Base-by-base conservation (phyloP, 106 monocot species). In the Dioscorea dumetorum region DNA sequence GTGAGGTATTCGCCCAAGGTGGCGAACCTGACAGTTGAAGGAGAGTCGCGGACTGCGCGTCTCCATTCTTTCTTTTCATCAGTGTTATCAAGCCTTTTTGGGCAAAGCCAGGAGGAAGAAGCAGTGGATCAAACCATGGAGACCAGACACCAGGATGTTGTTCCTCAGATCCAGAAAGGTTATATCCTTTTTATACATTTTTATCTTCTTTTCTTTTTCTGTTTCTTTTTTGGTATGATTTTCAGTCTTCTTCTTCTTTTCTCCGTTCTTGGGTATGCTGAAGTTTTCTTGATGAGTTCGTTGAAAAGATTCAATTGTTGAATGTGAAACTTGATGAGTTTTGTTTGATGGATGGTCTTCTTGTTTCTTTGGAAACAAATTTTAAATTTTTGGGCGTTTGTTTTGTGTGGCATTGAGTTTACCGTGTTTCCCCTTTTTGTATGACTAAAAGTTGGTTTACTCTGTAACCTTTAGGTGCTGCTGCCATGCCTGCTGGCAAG, bases 21-120 rank as follows among this genome's bases (percentile, higher is more conserved):
- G 60, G 67, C 74, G 31, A 49, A 50, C 18, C 22, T 24, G 24
- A 58, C 15, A 15, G 59, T 16, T 33, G 67, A 74, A 32, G 74
- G 74, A 31, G 74, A 67, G 50, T 74, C 66, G 67, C 61, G 72
- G 72, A 28, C 64, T 4, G 48, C 58, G 60, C 66, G 74, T 54
- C 67, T 79, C 64, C 68, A 61, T 8, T 72, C 73, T 12, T 74
- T 81, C 68, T 60, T 78, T 21, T 68, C 71, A 23, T 63, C 78
- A 3, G 80, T 75, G 61, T 62, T 78, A 58, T 61, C 73, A 19
- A 70, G 71, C 31, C 14, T 81, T 24, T 81, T 76, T 9, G 58
- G 76, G 9, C 50, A 50, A 66, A 50, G 8, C 34, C 60, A 61
- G 41, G 76, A 76, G 49, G 57, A 49, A 31, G 48, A 60, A 22